Percentiles rank a stretch among this genome's conserved stretches.
Evolutionary conservation across 495 filamentous ascomycete genomes (phyloP).

Genomic region (Podospora pseudocomata): DNA sequence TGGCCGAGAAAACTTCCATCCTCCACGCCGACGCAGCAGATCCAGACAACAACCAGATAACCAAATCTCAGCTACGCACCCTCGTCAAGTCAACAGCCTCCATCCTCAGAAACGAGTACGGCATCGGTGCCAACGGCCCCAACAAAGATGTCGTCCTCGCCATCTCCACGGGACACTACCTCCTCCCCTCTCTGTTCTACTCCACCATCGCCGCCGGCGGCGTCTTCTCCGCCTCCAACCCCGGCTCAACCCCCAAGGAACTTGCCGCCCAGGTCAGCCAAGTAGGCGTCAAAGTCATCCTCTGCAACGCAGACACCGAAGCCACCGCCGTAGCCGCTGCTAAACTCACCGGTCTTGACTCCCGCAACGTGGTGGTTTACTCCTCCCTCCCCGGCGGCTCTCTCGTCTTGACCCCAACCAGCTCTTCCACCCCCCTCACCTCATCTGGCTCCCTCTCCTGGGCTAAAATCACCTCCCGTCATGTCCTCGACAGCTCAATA

Average conservation of each 20-base stretch:
- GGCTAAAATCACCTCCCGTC: constrained; percentile 43
- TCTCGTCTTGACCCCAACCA: constrained; percentile 11
- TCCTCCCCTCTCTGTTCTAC: constrained; percentile 47
- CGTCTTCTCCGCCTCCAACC: constrained; percentile 46
- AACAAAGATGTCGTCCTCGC: constrained; percentile 51
- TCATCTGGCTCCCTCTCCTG: constrained; percentile 37
- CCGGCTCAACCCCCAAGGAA: constrained; percentile 41
- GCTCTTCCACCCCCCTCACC: constrained; percentile 14
- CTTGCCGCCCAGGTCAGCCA: constrained; percentile 42
- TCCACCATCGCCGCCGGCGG: constrained; percentile 49
- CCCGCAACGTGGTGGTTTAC: constrained; percentile 35
- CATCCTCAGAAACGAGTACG: constrained; percentile 45
- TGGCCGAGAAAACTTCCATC: constrained; percentile 18
- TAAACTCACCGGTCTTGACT: constrained; percentile 51
- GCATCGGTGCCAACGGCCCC: constrained; percentile 44
- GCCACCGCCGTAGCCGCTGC: constrained; percentile 59
- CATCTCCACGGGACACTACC: constrained; percentile 48
- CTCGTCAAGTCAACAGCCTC: constrained; percentile 45
- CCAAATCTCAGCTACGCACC: constrained; percentile 44
- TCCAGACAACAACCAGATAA: constrained; percentile 40
- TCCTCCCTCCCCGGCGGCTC: constrained; percentile 17
- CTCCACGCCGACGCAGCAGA: constrained; percentile 45
- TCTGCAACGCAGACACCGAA: constrained; percentile 50
- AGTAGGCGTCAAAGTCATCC: constrained; percentile 49
- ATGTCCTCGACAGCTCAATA: constrained; percentile 15